phyloP scores from a whole-genome alignment of 2,329 filamentous ascomycete genomes.

The Stachybotrys echinatus region DNA sequence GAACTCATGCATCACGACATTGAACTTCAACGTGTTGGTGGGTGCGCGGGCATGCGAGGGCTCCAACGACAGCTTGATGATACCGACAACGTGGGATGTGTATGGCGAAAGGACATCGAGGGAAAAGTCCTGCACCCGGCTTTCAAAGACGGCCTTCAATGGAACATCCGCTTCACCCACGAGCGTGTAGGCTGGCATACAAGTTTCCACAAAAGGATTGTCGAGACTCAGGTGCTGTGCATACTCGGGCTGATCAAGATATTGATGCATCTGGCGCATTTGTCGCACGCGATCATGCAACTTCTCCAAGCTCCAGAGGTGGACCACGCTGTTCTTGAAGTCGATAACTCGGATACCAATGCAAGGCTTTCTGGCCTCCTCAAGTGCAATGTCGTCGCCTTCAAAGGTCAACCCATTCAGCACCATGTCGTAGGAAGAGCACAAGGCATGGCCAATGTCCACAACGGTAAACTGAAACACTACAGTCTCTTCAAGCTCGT shows the following conservation, averaged over 20 bases:
- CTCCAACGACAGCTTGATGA: constrained; percentile 85
- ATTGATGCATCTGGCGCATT: constrained; percentile 97
- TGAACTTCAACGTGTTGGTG: constrained; percentile 91
- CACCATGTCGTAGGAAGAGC: constrained; percentile 94
- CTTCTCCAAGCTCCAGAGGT: constrained; percentile 93
- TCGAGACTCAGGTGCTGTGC: constrained; percentile 87
- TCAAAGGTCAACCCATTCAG: constrained; percentile 85
- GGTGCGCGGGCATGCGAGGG: constrained; percentile 91
- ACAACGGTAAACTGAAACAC: constrained; percentile 94
- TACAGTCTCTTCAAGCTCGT: constrained; percentile 87
- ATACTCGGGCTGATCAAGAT: constrained; percentile 91
- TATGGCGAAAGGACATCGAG: constrained; percentile 90
- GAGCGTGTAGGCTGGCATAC: constrained; percentile 87
- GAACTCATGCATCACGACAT: constrained; percentile 96
- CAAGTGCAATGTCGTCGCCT: constrained; percentile 75
- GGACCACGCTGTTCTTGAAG: constrained; percentile 78
- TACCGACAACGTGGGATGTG: constrained; percentile 84
- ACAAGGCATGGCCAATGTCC: constrained; percentile 80
- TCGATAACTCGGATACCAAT: constrained; percentile 87
- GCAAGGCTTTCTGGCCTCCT: constrained; percentile 80
- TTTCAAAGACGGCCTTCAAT: constrained; percentile 87
- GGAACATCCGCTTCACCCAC: constrained; percentile 92
- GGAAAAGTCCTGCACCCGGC: constrained; percentile 87
- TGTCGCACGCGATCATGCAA: constrained; percentile 78
- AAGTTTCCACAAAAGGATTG: constrained; percentile 87